Evolutionary conservation across 768 basidiomycete genomes (phyloP).

Genomic region (Holtermannia corniformis): DNA sequence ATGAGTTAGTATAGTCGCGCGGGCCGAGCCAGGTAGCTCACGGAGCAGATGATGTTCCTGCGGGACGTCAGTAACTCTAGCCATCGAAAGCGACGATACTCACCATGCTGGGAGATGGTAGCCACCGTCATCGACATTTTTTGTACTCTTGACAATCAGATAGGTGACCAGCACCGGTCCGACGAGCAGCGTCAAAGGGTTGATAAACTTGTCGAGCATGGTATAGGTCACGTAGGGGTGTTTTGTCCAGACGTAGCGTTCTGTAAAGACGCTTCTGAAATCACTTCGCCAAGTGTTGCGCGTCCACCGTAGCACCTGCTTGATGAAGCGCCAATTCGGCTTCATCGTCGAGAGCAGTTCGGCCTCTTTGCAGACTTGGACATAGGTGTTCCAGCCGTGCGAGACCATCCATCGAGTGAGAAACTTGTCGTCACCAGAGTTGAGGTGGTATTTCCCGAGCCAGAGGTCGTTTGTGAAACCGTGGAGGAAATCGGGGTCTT

Average conservation of each 20-base stretch:
- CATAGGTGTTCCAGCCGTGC: slow-evolving; percentile 91
- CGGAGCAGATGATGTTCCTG: slow-evolving; percentile 34
- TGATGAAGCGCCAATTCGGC: slow-evolving; percentile 89
- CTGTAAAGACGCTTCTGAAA: slow-evolving; percentile 76
- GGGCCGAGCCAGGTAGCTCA: too few relatives aligned
- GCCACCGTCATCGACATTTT: slow-evolving; percentile 37
- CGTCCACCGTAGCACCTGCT: slow-evolving; percentile 88
- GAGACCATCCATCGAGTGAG: slow-evolving; percentile 93
- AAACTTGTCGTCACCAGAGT: slow-evolving; percentile 90
- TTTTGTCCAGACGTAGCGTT: slow-evolving; percentile 73
- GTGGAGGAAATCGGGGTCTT: slow-evolving; percentile 85
- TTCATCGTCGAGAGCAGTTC: slow-evolving; percentile 91
- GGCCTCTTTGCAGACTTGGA: slow-evolving; percentile 45
- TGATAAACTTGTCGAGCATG: slow-evolving; percentile 57
- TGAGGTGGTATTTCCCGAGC: slow-evolving; percentile 88
- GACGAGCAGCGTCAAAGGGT: slow-evolving; percentile 62
- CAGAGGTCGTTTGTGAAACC: slow-evolving; percentile 92
- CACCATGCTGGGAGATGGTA: slow-evolving; percentile 40
- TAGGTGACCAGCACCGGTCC: slow-evolving; percentile 71
- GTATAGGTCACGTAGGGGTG: slow-evolving; percentile 78
- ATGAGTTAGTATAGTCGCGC: neutral
- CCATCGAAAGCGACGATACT: slow-evolving; percentile 16
- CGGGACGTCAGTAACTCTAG: neutral
- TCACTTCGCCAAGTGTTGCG: slow-evolving; percentile 91
- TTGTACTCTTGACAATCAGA: slow-evolving; percentile 69